phyloP scores from a whole-genome alignment of 164 flowering plant genomes.

The Aristolochia fimbriata region DNA sequence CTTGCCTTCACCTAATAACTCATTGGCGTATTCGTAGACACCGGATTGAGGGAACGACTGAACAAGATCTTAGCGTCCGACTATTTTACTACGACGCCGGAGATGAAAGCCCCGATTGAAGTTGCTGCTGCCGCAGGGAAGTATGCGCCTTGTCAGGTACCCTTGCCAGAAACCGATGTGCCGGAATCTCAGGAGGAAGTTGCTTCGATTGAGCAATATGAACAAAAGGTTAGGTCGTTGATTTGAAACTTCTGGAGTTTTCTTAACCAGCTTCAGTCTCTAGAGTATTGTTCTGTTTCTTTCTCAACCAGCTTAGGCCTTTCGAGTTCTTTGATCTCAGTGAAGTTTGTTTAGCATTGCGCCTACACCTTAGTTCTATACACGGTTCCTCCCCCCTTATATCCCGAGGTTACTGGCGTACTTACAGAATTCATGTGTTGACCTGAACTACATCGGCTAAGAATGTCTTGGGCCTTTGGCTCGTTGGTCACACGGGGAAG shows the following conservation, averaged over 20 bases:
- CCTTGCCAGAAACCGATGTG: constrained; percentile 17
- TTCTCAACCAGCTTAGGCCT: neutral
- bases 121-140: constrained; percentile 69
- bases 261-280: neutral
- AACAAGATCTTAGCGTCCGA: constrained; percentile 77
- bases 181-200: constrained; percentile 33
- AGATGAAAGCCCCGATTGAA: constrained; percentile 69
- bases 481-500: no score
- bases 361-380: neutral
- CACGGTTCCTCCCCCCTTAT: no score
- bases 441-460: no score
- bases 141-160: constrained; percentile 50
- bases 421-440: no score
- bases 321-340: neutral
- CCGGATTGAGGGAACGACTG: constrained; percentile 63
- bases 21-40: constrained; percentile 34
- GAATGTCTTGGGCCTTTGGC: no score
- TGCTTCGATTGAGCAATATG: constrained; percentile 22
- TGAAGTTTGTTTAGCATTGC: neutral
- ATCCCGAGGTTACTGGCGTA: no score
- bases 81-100: constrained; percentile 73
- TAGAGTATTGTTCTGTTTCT: neutral
- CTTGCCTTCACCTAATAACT: neutral
- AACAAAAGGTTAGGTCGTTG: constrained; percentile 31
- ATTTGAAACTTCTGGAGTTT: neutral